phyloP scores from a whole-genome alignment of 345 rosid genomes.

The Eucalyptus microcorys region DNA sequence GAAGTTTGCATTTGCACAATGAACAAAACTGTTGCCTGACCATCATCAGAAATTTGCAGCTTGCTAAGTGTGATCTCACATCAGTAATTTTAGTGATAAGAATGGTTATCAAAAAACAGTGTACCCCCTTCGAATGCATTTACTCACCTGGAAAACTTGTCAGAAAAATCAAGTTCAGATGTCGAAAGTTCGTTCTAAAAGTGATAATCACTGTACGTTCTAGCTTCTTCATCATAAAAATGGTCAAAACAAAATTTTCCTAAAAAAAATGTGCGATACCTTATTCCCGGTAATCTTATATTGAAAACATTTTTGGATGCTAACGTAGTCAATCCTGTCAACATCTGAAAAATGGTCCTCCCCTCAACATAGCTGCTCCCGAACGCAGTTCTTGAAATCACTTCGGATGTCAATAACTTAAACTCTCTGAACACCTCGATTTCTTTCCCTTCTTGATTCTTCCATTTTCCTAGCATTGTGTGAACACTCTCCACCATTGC shows the following conservation, averaged over 20 bases:
- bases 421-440: conserved; percentile 22
- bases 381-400: conserved; percentile 40
- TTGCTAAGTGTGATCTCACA: not conserved
- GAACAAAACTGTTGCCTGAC: not conserved
- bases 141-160: not conserved
- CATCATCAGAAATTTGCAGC: not conserved
- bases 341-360: conserved; percentile 18
- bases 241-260: not conserved
- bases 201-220: not conserved
- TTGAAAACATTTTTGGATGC: not conserved
- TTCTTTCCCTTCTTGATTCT: conserved; percentile 13
- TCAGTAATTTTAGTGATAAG: not conserved
- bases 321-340: not conserved
- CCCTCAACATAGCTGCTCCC: conserved; percentile 39
- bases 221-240: not conserved
- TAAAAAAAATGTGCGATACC: not conserved
- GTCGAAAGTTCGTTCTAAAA: not conserved
- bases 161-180: not conserved
- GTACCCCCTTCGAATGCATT: not conserved
- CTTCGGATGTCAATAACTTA: conserved; percentile 31
- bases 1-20: not conserved
- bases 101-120: not conserved
- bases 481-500: conserved; percentile 22
- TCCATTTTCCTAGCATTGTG: conserved; percentile 32
- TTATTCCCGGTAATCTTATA: conserved; percentile 7